A percentile compares a stretch with the other conserved stretches of the same genome.
Evolutionary conservation across 164 flowering plant species (phyloP).

Genomic region (Vitis amurensis): DNA sequence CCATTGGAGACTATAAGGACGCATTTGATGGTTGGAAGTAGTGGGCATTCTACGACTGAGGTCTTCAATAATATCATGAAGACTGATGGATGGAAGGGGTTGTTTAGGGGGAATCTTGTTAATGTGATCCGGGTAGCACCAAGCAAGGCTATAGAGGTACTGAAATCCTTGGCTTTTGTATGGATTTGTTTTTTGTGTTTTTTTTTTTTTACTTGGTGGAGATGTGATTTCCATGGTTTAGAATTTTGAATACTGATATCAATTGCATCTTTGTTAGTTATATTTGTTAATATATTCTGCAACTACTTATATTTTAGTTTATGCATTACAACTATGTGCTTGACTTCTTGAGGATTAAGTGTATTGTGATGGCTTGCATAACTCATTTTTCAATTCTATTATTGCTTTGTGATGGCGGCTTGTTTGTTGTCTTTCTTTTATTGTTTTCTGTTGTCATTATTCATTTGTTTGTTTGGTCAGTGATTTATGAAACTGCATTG

Average conservation of each 20-base stretch:
- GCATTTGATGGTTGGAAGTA: constrained; percentile 69
- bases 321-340: too few relatives aligned
- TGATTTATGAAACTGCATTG: too few relatives aligned
- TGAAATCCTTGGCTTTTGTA: not conserved
- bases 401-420: not conserved
- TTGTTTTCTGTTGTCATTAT: not conserved
- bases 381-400: too few relatives aligned
- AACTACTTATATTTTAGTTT: too few relatives aligned
- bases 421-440: not conserved
- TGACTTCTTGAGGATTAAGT: too few relatives aligned
- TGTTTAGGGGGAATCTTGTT: constrained; percentile 93
- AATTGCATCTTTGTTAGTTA: too few relatives aligned
- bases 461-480: not conserved
- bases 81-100: constrained; percentile 91
- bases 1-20: constrained; percentile 56
- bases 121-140: constrained; percentile 98
- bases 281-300: too few relatives aligned
- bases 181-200: not conserved
- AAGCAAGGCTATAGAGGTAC: constrained; percentile 60
- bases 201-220: not conserved
- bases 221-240: not conserved
- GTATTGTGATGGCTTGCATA: too few relatives aligned
- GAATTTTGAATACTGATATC: too few relatives aligned
- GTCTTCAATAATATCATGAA: constrained; percentile 84
- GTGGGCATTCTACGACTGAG: constrained; percentile 75